Evolutionary conservation across 352 stramenopile species (phyloP).

Genomic region (Phytophthora aleatoria): DNA sequence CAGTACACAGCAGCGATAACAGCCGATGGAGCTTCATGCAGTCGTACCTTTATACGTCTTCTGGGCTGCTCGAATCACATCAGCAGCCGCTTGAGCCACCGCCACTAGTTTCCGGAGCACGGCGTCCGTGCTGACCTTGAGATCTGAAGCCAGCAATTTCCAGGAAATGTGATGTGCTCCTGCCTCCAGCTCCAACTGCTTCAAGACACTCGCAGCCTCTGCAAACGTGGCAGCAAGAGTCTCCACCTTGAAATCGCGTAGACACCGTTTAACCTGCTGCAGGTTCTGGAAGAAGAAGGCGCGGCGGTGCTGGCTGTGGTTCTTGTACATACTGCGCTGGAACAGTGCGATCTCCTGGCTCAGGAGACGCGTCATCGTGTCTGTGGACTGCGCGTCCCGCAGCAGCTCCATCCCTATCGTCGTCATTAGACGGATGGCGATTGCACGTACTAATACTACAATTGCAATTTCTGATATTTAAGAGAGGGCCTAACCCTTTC

Average conservation of each 20-base stretch:
- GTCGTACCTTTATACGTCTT: slow-evolving; percentile 75
- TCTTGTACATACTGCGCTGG: slow-evolving; percentile 88
- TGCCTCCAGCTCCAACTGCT: slow-evolving; percentile 45
- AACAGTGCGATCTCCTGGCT: slow-evolving; percentile 69
- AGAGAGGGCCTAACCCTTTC: background rate
- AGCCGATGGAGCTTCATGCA: background rate
- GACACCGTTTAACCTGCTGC: slow-evolving; percentile 73
- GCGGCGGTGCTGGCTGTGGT: slow-evolving; percentile 86
- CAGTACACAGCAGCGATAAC: background rate
- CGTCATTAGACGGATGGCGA: slow-evolving; percentile 10
- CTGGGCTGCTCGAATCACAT: slow-evolving; percentile 60
- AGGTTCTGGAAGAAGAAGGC: slow-evolving; percentile 84
- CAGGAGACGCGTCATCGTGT: slow-evolving; percentile 43
- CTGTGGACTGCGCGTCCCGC: slow-evolving; percentile 42
- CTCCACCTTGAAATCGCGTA: slow-evolving; percentile 53
- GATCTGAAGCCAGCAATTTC: slow-evolving; percentile 64
- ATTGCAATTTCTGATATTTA: slow-evolving; percentile 1
- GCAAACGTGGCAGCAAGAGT: slow-evolving; percentile 45
- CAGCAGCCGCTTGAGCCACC: slow-evolving; percentile 32
- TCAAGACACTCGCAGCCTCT: slow-evolving; percentile 46
- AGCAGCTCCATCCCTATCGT: slow-evolving; percentile 35
- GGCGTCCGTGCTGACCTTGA: slow-evolving; percentile 59
- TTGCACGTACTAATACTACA: slow-evolving; percentile 1
- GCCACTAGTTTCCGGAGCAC: slow-evolving; percentile 53
- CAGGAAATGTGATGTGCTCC: slow-evolving; percentile 78